Conservation (phyloP, 768 basidiomycete genomes). For the Hortiboletus flavorubellus region DNA sequence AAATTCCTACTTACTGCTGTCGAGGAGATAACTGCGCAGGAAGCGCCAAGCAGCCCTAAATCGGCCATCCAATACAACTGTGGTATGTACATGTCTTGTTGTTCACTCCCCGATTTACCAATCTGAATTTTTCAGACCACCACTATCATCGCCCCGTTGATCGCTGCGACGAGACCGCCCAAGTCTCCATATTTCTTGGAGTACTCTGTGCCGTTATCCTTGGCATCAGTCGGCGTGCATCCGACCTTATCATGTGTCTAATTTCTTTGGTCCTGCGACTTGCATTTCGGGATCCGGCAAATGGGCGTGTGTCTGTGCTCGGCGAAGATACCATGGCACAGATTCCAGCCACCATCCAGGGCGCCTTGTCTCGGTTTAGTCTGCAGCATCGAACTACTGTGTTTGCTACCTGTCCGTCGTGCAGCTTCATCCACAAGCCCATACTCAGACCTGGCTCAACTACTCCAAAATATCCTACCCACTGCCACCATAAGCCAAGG, state of each 20-base stretch:
- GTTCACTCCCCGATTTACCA: neutral
- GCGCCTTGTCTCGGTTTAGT: no score
- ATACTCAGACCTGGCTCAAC: no score
- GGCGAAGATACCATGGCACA: no score
- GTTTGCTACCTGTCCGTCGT: no score
- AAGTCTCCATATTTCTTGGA: neutral
- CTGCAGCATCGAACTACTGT: no score
- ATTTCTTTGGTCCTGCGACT: no score
- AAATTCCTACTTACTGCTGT: neutral
- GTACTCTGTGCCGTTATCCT: neutral
- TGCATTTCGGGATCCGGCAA: no score
- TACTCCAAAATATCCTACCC: no score
- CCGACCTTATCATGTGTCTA: no score
- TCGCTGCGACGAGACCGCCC: neutral
- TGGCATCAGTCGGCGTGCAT: neutral
- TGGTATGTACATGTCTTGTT: neutral
- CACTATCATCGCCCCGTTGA: conserved; percentile 12
- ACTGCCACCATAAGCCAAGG: neutral
- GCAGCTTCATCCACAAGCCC: no score
- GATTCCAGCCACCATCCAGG: no score
- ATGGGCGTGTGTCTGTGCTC: no score
- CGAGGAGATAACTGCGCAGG: neutral
- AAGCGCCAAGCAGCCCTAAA: neutral
- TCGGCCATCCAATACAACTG: neutral
- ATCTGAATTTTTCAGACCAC: neutral